Evolutionary conservation across 495 filamentous ascomycete genomes (phyloP).

Genomic region (Aspergillus panamensis): DNA sequence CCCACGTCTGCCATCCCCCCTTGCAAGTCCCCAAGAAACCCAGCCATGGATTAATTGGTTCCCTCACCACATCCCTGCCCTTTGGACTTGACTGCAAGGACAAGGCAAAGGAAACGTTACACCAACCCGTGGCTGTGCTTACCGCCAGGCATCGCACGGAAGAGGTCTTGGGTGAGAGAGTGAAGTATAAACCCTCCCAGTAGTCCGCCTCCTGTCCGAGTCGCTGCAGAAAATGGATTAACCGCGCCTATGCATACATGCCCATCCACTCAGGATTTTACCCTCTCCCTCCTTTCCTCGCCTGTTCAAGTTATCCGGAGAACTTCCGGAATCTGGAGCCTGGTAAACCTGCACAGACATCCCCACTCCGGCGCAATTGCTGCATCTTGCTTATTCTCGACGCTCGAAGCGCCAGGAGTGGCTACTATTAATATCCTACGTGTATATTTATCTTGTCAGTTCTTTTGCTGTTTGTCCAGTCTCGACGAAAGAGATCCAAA

Average conservation of each 20-base stretch:
- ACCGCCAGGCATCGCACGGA: background rate
- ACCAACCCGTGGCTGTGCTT: constrained; percentile 3
- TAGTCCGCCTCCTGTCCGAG: no score
- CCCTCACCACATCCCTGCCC: background rate
- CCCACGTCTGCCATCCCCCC: background rate
- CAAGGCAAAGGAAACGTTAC: background rate
- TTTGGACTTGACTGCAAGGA: background rate
- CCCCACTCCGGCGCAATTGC: constrained; percentile 16
- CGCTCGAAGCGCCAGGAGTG: constrained; percentile 10
- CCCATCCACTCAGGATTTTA: background rate
- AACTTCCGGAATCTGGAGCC: background rate
- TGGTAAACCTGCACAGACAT: background rate
- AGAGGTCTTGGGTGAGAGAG: background rate
- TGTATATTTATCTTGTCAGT: background rate
- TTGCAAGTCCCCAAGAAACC: background rate
- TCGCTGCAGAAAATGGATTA: background rate
- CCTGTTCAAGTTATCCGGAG: background rate
- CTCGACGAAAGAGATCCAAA: no score
- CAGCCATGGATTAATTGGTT: background rate
- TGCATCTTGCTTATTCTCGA: constrained; percentile 3
- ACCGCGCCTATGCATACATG: constrained; percentile 11
- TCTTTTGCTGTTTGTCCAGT: no score
- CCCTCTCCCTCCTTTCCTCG: background rate
- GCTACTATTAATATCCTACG: constrained; percentile 13
- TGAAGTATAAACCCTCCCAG: no score